Evolutionary conservation across 2,329 filamentous ascomycete species (phyloP), one percentile per base, ranked within the genome.

Genomic region (Ceratocystis albifundus): DNA sequence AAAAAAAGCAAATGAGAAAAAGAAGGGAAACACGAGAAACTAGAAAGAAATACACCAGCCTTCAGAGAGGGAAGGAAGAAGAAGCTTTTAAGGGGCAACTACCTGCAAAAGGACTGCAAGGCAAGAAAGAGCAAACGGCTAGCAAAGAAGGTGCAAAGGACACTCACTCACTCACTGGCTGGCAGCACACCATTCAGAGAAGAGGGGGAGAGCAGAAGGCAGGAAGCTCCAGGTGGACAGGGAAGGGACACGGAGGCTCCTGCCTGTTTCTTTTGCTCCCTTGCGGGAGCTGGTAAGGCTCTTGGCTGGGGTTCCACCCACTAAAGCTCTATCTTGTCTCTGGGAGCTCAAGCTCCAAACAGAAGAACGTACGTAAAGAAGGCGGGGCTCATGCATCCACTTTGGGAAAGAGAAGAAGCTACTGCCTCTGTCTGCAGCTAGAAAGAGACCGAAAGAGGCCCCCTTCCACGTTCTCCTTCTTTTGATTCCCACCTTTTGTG

Each of bases 41-140:
- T 12, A 41, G 3, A 10, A 41, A 41, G 36, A 67, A 22, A 55
- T 36, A 53, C 61, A 41, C 32, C 50, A 45, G 44, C 30, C 12
- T 10, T 41, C 10, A 12, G 25, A 41, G 32, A 59, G 55, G 66
- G 66, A 63, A 62, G 59, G 62, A 65, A 61, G 62, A 62, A 65
- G 66, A 65, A 65, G 68, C 36, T 65, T 65, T 67, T 65, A 68
- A 65, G 62, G 67, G 67, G 61, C 55, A 57, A 46, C 65, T 64
- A 65, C 44, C 44, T 50, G 66, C 66, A 66, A 66, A 65, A 69
- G 61, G 62, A 22, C 65, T n/a, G 17, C 63, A 61, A 10, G 68
- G 64, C n/a, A 61, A 44, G 44, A 55, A 61, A 44, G 44, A 55
- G 64, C 36, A 41, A 12, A 41, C 12, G 12, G 61, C 20, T 17